A percentile compares a stretch with the other conserved stretches of the same genome.
These are phyloP conservation scores for Fimicolochytrium jonesii DNA, from an alignment of 192 early-diverging fungal species.

Conservation along the genomic window DNA sequence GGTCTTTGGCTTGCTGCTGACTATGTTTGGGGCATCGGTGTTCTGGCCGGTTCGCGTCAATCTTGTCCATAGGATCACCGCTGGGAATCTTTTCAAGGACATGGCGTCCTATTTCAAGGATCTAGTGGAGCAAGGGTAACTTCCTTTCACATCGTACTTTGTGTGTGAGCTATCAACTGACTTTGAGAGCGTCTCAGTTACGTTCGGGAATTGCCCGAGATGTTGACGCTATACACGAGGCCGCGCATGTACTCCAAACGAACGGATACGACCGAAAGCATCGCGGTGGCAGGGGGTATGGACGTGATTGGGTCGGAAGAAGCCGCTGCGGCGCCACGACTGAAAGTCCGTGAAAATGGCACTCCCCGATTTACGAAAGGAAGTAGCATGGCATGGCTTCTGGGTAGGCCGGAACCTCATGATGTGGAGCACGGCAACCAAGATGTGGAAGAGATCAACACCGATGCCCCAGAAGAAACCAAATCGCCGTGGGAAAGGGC, in stretches of 20 bases:
- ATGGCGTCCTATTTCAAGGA: slow-evolving; percentile 22
- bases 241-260: slow-evolving; percentile 9
- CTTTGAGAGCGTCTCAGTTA: too few species aligned
- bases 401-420: not conserved
- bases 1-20: slow-evolving; percentile 9
- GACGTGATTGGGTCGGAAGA: slow-evolving; percentile 27
- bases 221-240: not conserved
- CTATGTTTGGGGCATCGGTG: slow-evolving; percentile 12
- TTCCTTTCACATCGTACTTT: too few species aligned
- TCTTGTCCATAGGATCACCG: slow-evolving; percentile 14
- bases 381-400: not conserved
- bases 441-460: too few species aligned
- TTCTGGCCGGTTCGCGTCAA: slow-evolving; percentile 25
- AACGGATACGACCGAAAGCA: not conserved
- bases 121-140: slow-evolving; percentile 18
- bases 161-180: too few species aligned
- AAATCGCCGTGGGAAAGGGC: slow-evolving; percentile 3
- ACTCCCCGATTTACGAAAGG: not conserved
- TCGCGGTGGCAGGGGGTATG: slow-evolving; percentile 26
- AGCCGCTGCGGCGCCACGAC: slow-evolving; percentile 11
- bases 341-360: too few species aligned
- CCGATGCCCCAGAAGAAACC: too few species aligned
- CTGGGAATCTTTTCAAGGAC: slow-evolving; percentile 25
- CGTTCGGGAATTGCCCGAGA: too few species aligned
- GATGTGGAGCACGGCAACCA: not conserved